Evolutionary conservation across 345 rosid species (phyloP), one percentile per base, ranked within the genome.

Genomic region (Cardamine occulta): DNA sequence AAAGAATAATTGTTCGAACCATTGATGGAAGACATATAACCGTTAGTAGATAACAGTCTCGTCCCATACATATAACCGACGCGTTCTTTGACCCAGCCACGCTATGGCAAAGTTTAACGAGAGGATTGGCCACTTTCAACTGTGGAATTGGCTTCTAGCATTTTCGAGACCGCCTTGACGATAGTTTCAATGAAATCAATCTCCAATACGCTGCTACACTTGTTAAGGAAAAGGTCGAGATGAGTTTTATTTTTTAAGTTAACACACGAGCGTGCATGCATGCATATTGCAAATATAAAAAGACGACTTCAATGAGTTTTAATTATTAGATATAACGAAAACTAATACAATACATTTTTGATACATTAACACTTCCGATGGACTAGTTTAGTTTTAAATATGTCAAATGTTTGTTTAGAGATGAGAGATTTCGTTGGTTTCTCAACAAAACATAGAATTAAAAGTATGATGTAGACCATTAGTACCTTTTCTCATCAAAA

Each of bases 1-100:
- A n/a, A n/a, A n/a, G n/a, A n/a, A n/a, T n/a, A n/a, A n/a, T n/a
- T n/a, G n/a, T n/a, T n/a, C n/a, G n/a, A n/a, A n/a, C n/a, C n/a
- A n/a, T n/a, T n/a, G n/a, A n/a, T n/a, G n/a, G n/a, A n/a, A n/a
- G n/a, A n/a, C 85, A 74, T 58, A 90, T 70, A 81, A 94, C 91
- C 10, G 98, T 90, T 11, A 84, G 72, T 83, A 85, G 73, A 74
- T 94, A 94, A 79, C 98, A 94, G 8, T 78, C 65, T 74, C 84
- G 88, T 51, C 98, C 98, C 85, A 91, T 88, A 83, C 97, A 94
- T 34, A 91, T 83, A 13, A 31, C 82, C 0, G 78, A 62, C 61
- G 37, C 61, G 0, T 52, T 67, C 14, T 54, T 40, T 21, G 70
- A 54, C 63, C 74, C 75, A 4, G 74, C 56, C 8, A 47, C 40